Evolutionary conservation across 106 monocot genomes (phyloP), one percentile per base, ranked within the genome.

Genomic region (Dactylorhiza incarnata): DNA sequence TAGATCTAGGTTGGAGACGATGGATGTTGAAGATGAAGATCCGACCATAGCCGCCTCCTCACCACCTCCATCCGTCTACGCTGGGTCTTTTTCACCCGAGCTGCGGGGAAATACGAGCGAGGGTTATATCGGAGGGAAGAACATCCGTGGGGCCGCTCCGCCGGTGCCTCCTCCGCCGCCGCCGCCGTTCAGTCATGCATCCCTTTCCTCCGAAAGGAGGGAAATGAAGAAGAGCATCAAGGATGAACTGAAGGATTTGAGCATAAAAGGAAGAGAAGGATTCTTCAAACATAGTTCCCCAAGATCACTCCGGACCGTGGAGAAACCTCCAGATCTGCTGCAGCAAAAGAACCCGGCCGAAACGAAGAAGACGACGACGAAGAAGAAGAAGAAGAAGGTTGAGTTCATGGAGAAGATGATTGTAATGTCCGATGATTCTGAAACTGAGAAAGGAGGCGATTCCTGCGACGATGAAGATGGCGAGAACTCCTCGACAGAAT

Each of bases 161-260:
- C 87, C 95, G 5, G 90, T 85, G 11, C 90, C 92, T 0, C 92
- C 83, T 5, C 86, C 82, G 0, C 86, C 85, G 5, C 78, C 84
- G 61, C 75, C 78, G 10, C 6, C 77, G 1, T 45, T 74, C 63
- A 12, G 45, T 14, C 44, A 61, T 48, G 58, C 43, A 45, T 47
- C 54, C 75, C 75, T 45, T 17, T 14, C 10, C 48, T 47, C 83
- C 4, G 85, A 88, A 6, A 77, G 68, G 48, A 81, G 76, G 48
- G 15, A 68, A 23, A 51, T 45, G 29, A 75, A 46, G 46, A 87
- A 66, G 78, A 86, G 85, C 74, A 89, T 87, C 73, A 89, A 85
- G 76, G 84, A 89, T 46, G 91, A 89, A 54, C 55, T 89, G 49
- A 79, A 89, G 67, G 73, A 86, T 74, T 17, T 79, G 48, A 81